Base-by-base conservation (phyloP, 2,329 filamentous ascomycete genomes). In the Aspergillus floridensis region DNA sequence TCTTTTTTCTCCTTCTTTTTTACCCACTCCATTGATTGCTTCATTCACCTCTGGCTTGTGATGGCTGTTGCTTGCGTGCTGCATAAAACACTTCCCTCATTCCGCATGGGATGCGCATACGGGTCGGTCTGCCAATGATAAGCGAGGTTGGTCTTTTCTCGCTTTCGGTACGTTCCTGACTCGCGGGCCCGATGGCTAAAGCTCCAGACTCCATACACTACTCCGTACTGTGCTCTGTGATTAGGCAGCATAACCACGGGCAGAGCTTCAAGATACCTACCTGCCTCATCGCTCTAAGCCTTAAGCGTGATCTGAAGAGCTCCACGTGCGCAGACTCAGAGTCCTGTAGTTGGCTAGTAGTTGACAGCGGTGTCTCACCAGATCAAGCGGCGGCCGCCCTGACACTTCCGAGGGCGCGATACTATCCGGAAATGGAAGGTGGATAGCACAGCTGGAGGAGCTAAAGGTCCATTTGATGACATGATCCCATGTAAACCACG, bases 301-400 rank as follows among this genome's bases (percentile, higher is more conserved):
- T 62, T 63, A 62, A 61, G 54, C 59, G 55, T 62, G 59, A 62
- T 63, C 57, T 54, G 44, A 59, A 35, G 50, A 57, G 52, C 62
- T 60, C 64, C 64, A 66, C 64, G 64, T 66, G 64, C 63, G 56
- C 54, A 16, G 32, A 35, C 32, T 35, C 1, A 5, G 47, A 53
- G 48, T 57, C 5, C 21, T 48, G 41, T 53, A 29, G 47, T 32
- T 51, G 49, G 29, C 49, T 38, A 53, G 50, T 32, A 21, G 35
- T 21, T 52, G 50, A 35, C 50, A 54, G 52, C 52, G 38, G 16
- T 47, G 48, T 52, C 57, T 51, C 44, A 51, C 48, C 47, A 49
- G 53, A 22, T 49, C 57, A 57, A 58, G 48, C 49, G 19, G n/a
- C 38, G 22, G 24, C 26, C 29, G 14, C 19, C 41, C 35, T 29